Evolutionary conservation across 2,329 filamentous ascomycete genomes (phyloP), one percentile per base, ranked within the genome.

Genomic region (Bipolaris bicolor): DNA sequence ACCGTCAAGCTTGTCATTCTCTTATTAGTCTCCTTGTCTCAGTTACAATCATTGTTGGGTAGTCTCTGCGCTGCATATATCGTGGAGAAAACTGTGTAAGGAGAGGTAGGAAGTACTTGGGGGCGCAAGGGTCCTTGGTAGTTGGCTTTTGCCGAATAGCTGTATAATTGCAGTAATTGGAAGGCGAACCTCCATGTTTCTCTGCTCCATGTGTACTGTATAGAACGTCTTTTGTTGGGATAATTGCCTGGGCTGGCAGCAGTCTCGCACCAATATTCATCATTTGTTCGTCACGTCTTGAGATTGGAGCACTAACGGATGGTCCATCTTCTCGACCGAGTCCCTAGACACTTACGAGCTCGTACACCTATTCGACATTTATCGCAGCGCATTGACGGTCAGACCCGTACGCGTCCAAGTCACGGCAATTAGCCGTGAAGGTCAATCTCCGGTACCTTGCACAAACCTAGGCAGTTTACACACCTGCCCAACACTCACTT

Each of bases 91-190:
- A 52, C 37, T 49, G 31, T 52, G 22, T 43, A 33, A 34, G 49
- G 43, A 39, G 50, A 20, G 44, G 44, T 36, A 33, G 63, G 64
- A 62, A 61, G 61, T 63, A 62, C 63, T 63, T 66, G 63, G 65
- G 67, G 68, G 72, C 58, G 68, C 65, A 63, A 65, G 63, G 63
- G 66, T 70, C 66, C 65, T 62, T 53, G 55, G 53, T 62, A 59
- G 56, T 63, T 63, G 58, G 54, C 52, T 58, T 63, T 56, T 61
- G 60, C 60, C 53, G 58, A 45, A 57, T 67, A 66, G 60, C 61
- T 67, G 60, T 62, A 43, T 52, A 48, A 37, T 48, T 48, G 33
- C 46, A 48, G 63, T 71, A 71, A 72, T 71, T 67, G 68, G 65
- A 70, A 69, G 70, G 65, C 60, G 61, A 63, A 56, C 46, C 61